A percentile compares a stretch with the other conserved stretches of the same genome.
phyloP scores from a whole-genome alignment of 768 basidiomycete genomes.

The Suillus tomentosus region DNA sequence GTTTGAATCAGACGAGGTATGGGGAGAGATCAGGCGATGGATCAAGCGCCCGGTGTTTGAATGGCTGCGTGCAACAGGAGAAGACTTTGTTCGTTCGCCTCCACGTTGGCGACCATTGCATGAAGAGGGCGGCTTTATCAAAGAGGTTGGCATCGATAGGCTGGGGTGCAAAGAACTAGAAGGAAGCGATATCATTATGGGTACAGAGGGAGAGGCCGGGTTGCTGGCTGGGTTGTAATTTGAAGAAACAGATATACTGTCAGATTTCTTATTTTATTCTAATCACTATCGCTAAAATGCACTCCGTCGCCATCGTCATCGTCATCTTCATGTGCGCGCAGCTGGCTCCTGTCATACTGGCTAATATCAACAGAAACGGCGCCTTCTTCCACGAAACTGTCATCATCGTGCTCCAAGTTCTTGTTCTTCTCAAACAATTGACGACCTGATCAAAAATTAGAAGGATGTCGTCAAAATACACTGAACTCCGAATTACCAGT shows the following conservation, averaged over 20 bases:
- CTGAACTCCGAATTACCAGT: conserved; percentile 53
- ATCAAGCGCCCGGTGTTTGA: conserved; percentile 71
- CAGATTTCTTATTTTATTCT: conserved; percentile 24
- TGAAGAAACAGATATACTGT: conserved; percentile 11
- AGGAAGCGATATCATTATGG: conserved; percentile 54
- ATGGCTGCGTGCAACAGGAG: conserved; percentile 62
- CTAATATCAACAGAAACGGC: conserved; percentile 85
- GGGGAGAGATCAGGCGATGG: conserved; percentile 52
- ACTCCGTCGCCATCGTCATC: conserved; percentile 63
- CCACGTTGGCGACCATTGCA: conserved; percentile 37
- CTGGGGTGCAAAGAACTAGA: conserved; percentile 62
- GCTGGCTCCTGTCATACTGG: conserved; percentile 76
- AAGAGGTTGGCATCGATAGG: conserved; percentile 55
- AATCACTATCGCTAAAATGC: conserved; percentile 89
- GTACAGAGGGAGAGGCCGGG: conserved; percentile 54
- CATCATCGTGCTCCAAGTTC: conserved; percentile 72
- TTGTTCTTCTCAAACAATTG: conserved; percentile 89
- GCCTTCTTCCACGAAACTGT: conserved; percentile 80
- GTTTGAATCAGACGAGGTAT: conserved; percentile 57
- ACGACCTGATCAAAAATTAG: conserved; percentile 57
- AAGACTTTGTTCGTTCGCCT: conserved; percentile 46
- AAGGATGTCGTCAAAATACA: conserved; percentile 8
- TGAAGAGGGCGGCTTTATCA: conserved; percentile 60
- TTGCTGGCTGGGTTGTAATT: conserved; percentile 60
- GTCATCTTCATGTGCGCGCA: conserved; percentile 44